phyloP scores from a whole-genome alignment of 148 eudicot genomes.

The Vaccinium macrocarpon region DNA sequence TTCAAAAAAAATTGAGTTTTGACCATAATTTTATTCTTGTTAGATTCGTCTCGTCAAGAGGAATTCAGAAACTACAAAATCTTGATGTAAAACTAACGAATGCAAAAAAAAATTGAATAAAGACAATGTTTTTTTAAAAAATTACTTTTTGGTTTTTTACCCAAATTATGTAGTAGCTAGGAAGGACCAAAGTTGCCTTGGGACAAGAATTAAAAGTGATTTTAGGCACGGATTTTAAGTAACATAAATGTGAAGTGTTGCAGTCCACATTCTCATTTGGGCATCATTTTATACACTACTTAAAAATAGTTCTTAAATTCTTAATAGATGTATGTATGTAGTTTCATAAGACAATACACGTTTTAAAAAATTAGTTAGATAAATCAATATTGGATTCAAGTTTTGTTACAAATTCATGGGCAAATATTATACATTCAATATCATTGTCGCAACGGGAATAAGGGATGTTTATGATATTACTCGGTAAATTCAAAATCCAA shows the following conservation, averaged over 20 bases:
- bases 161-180: too few species aligned
- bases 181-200: neutral
- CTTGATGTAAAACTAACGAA: too few species aligned
- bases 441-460: neutral
- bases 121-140: too few species aligned
- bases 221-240: neutral
- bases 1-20: too few species aligned
- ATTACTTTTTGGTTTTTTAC: too few species aligned
- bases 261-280: neutral
- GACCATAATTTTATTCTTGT: too few species aligned
- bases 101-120: too few species aligned
- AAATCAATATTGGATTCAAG: neutral
- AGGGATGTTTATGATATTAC: neutral
- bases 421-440: neutral
- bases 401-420: neutral
- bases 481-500: neutral
- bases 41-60: too few species aligned
- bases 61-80: too few species aligned
- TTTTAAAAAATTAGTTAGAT: neutral
- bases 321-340: neutral
- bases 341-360: neutral
- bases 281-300: neutral
- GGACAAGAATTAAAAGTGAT: neutral
- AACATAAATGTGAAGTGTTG: neutral
- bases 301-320: neutral